Conservation (phyloP, 106 monocot species). For the Acorus gramineus region DNA sequence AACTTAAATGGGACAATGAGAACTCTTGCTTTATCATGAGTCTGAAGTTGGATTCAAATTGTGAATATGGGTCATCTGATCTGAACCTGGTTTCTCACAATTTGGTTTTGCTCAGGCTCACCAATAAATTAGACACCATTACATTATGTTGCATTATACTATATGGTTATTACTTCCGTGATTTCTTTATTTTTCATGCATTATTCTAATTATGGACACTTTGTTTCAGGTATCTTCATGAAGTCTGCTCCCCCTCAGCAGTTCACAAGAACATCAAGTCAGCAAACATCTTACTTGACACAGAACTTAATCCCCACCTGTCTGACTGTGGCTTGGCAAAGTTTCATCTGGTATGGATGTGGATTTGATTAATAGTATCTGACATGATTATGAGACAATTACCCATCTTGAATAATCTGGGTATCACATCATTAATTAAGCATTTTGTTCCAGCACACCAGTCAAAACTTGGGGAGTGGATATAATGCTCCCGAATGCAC, state of each 20-base stretch:
- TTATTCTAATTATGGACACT: not conserved
- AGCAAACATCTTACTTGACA: conserved; percentile 72
- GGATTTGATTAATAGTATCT: not conserved
- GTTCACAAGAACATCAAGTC: conserved; percentile 88
- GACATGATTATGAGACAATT: not conserved
- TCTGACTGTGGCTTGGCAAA: conserved; percentile 61
- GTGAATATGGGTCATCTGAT: no score
- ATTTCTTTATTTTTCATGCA: not conserved
- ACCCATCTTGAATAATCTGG: not conserved
- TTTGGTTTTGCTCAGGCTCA: no score
- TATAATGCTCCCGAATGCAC: conserved; percentile 74
- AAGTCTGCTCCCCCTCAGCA: conserved; percentile 69
- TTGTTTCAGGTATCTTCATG: conserved; percentile 76
- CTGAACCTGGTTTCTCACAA: no score
- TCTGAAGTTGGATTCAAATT: no score
- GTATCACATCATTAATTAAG: not conserved
- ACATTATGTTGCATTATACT: not conserved
- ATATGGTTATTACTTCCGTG: not conserved
- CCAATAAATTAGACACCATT: no score
- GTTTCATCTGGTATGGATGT: conserved; percentile 51
- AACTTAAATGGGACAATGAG: no score
- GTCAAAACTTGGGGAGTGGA: conserved; percentile 42
- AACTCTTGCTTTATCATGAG: no score
- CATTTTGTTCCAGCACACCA: conserved; percentile 27
- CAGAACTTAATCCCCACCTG: conserved; percentile 69